Evolutionary conservation across 169 alveolate genomes (phyloP), one percentile per base, ranked within the genome.

Genomic region (Plasmodium gallinaceum): DNA sequence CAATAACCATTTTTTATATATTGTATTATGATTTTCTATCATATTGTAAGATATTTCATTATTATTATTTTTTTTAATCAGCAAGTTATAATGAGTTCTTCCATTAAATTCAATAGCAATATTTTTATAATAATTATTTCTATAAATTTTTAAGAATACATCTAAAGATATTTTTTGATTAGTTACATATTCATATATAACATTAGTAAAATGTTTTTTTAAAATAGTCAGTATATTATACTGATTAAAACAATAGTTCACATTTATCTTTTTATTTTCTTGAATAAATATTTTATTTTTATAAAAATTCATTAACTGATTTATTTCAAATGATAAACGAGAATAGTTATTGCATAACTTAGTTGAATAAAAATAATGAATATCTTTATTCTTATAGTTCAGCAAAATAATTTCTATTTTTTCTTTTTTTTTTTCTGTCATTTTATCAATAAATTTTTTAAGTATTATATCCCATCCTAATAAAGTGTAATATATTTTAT

Each of bases 41-140:
- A 83, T 54, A 7, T 43, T 39, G 46, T 68, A 83, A n/a, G 61
- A 48, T 6, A 32, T 24, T 32, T 22, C 26, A 71, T 22, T 58
- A 20, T 24, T 43, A 46, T 18, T n/a, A 5, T 37, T 51, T 57
- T 66, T 46, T 22, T 57, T 8, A 60, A 83, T n/a, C 45, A 54
- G 65, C 20, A 83, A 57, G 62, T 68, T 46, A 52, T 83, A 83
- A 45, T 83, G 91, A 14, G 91, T 83, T 12, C 91, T 68, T 10
- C 91, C 91, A 43, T 83, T 83, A 42, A 83, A 83, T 48, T 83
- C 91, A 18, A 83, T 39, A 26, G 85, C 91, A 12, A 83, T 18
- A 9, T 68, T 18, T 68, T 83, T 83, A 10, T 16, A 61, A 20
- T 8, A 48, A 83, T 68, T 12, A 16, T 68, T 68, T 42, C 37